These are phyloP conservation scores for Tilletia indica DNA, from an alignment of 1,284 basidiomycete species.

Conservation along the genomic window DNA sequence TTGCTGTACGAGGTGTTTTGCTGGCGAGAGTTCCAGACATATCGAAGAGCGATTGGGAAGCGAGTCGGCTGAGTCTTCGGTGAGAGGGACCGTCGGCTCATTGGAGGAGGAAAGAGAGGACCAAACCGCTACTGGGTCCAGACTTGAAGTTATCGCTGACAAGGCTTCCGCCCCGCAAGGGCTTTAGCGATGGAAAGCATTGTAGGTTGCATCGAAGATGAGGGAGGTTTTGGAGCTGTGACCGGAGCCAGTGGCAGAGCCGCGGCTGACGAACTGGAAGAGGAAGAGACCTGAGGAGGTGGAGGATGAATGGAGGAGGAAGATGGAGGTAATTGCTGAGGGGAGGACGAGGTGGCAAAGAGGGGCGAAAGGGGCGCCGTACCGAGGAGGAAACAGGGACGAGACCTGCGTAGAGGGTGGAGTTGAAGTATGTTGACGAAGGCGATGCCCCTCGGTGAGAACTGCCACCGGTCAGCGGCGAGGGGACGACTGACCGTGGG, in stretches of 20 bases:
- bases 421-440: not conserved
- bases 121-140: not conserved
- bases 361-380: no score
- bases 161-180: no score
- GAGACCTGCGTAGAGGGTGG: not conserved
- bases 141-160: not conserved
- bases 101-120: not conserved
- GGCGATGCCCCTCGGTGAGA: not conserved
- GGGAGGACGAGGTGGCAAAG: no score
- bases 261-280: not conserved
- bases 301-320: no score
- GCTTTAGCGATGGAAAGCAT: no score
- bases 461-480: not conserved
- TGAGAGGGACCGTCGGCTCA: not conserved
- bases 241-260: no score
- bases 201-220: no score
- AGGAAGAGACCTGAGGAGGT: no score
- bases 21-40: not conserved
- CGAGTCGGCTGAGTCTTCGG: not conserved
- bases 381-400: no score
- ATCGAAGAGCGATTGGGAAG: not conserved
- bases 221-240: no score
- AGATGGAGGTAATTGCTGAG: no score
- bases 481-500: not conserved
- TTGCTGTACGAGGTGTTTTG: not conserved